A percentile compares a stretch with the other conserved stretches of the same genome.
These are phyloP conservation scores for Cryomyces minteri DNA, from an alignment of 495 filamentous ascomycete species.

Conservation along the genomic window DNA sequence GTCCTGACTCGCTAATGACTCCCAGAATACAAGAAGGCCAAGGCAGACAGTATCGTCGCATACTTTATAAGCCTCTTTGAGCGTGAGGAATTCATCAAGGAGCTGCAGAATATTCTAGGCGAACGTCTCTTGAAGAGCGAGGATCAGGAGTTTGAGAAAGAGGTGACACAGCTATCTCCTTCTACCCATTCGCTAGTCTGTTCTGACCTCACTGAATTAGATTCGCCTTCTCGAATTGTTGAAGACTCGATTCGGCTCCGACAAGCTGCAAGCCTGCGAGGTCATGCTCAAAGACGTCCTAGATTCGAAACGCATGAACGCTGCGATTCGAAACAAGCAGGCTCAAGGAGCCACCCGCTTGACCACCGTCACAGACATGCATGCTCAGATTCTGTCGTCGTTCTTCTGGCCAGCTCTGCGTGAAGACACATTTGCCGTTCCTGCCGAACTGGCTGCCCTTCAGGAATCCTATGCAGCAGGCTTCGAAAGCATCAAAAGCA, in stretches of 20 bases:
- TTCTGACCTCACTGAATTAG: neutral
- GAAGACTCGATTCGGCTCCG: constrained; percentile 76
- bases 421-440: constrained; percentile 56
- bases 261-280: constrained; percentile 71
- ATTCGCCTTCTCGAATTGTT: constrained; percentile 67
- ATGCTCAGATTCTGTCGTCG: constrained; percentile 68
- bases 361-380: constrained; percentile 27
- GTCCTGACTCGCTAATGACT: neutral
- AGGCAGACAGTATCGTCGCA: constrained; percentile 78
- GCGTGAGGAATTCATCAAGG: constrained; percentile 82
- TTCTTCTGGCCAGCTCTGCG: constrained; percentile 86
- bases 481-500: constrained; percentile 64
- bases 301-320: constrained; percentile 59
- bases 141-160: constrained; percentile 53
- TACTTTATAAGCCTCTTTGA: constrained; percentile 77
- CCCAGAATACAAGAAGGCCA: constrained; percentile 66
- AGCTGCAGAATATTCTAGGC: constrained; percentile 70
- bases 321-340: constrained; percentile 25
- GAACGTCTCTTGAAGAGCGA: constrained; percentile 54
- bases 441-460: constrained; percentile 37
- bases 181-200: neutral
- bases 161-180: constrained; percentile 18
- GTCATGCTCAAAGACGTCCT: constrained; percentile 95
- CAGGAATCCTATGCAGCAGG: constrained; percentile 53
- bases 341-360: constrained; percentile 8